Evolutionary conservation across 2,329 filamentous ascomycete species (phyloP), one percentile per base, ranked within the genome.

Genomic region (Thermoascus crustaceus): DNA sequence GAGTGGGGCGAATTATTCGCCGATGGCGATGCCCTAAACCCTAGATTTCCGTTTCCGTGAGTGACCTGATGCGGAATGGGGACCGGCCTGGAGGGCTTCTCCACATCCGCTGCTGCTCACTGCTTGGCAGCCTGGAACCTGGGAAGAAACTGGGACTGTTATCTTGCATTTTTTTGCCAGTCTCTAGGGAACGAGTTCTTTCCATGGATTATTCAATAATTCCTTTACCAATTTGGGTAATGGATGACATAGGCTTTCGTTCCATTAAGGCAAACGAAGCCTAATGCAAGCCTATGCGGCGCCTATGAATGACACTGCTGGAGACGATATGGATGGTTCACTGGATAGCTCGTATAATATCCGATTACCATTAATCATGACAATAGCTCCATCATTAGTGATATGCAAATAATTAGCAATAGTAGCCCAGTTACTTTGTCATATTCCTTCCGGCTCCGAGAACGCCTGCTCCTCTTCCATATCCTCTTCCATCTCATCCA

Each of bases 1-100:
- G 57, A n/a, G n/a, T 58, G 60, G 52, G 50, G 49, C 48, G 45
- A 46, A 46, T 37, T 30, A 35, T 33, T 23, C 26, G 38, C 35
- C 30, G 19, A 24, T 38, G 30, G 32, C 41, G 41, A 48, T 58
- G 52, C 58, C 60, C 57, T 62, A 60, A 61, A 50, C 61, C 61
- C 61, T 64, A 63, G 40, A 27, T 31, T 33, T 36, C 49, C 35
- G 30, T 37, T 45, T 44, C 32, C 30, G 38, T 20, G 17, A 8
- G 3, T 14, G 26, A 10, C 10, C 26, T 13, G 13, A 7, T 29
- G 26, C 26, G 26, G 20, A n/a, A 9, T 22, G 10, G 32, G 16
- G 13, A 23, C 32, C 2, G 4, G n/a, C 1, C 4, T 43, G 51
- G 32, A 40, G 51, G 39, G 11, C 14, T 18, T 17, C 42, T 36